phyloP scores from a whole-genome alignment of 2,329 filamentous ascomycete genomes.

The Xylaria sp. region DNA sequence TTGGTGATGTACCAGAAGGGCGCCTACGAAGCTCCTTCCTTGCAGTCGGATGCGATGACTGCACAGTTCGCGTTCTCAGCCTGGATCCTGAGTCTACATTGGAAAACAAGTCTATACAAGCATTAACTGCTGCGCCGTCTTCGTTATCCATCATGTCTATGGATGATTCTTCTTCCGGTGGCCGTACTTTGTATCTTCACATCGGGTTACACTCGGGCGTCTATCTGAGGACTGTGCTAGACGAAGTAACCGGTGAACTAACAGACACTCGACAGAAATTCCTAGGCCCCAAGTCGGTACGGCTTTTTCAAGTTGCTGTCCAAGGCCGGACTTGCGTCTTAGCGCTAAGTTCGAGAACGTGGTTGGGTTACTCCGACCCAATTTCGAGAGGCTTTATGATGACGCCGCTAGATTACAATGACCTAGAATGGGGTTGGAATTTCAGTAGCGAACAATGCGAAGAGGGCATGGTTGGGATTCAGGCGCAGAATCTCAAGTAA shows the following conservation, averaged over 20 bases:
- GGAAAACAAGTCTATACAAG: constrained; percentile 94
- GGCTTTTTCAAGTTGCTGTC: constrained; percentile 90
- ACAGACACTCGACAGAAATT: constrained; percentile 96
- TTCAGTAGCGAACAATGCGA: constrained; percentile 95
- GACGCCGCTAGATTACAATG: constrained; percentile 88
- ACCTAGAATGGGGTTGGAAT: constrained; percentile 94
- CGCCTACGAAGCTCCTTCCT: constrained; percentile 90
- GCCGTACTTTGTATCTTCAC: constrained; percentile 90
- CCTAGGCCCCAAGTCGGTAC: constrained; percentile 88
- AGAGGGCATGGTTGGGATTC: constrained; percentile 93
- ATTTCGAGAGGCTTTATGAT: constrained; percentile 90
- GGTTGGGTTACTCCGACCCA: constrained; percentile 92
- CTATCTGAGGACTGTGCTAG: constrained; percentile 92
- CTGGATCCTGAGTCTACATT: constrained; percentile 90
- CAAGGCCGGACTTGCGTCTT: constrained; percentile 86
- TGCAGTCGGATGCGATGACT: constrained; percentile 96
- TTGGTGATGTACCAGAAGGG: constrained; percentile 92
- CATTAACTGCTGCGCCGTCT: constrained; percentile 88
- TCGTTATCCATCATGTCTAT: constrained; percentile 93
- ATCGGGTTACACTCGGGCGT: constrained; percentile 96
- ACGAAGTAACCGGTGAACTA: constrained; percentile 94
- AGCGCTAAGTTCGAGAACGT: constrained; percentile 91
- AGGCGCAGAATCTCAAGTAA: constrained; percentile 88
- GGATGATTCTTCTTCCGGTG: constrained; percentile 91
- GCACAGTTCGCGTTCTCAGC: constrained; percentile 92